Percentiles rank a stretch among this genome's conserved stretches.
Conservation (phyloP, 352 stramenopile genomes). For the Globisporangium nagaii region DNA sequence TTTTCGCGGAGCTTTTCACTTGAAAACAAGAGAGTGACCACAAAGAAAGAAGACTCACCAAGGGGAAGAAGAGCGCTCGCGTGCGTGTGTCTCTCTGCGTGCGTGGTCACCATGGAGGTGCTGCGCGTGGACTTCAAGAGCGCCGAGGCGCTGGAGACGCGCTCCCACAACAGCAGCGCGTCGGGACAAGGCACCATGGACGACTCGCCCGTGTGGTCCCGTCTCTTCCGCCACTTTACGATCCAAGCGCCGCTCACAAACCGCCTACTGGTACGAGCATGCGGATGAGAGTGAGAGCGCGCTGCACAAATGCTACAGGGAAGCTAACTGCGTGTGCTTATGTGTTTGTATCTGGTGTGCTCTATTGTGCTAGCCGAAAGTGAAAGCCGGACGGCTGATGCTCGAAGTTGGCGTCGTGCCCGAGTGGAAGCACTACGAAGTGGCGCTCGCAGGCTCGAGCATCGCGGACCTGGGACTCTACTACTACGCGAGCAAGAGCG, state of each 20-base stretch:
- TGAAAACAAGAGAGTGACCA: not conserved
- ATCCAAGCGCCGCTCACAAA: constrained; percentile 19
- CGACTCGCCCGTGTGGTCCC: constrained; percentile 34
- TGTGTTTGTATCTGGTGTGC: not conserved
- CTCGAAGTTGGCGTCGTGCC: constrained; percentile 43
- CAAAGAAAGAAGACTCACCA: not conserved
- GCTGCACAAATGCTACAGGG: not conserved
- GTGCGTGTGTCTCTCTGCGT: not conserved
- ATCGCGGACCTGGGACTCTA: constrained; percentile 57
- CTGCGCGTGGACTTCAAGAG: constrained; percentile 13
- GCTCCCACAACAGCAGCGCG: not conserved
- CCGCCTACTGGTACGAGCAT: constrained; percentile 33
- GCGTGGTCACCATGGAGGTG: constrained; percentile 11
- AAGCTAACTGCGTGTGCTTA: not conserved
- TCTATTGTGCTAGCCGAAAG: constrained; percentile 33
- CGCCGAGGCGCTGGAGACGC: not conserved
- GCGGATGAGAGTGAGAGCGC: not conserved
- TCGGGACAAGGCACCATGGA: not conserved
- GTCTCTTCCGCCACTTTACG: constrained; percentile 46
- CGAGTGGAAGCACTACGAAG: constrained; percentile 62
- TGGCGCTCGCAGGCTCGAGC: constrained; percentile 52
- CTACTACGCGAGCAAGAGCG: constrained; percentile 48
- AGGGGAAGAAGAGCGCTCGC: not conserved
- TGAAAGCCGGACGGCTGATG: constrained; percentile 50
- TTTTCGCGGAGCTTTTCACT: not conserved